These are phyloP conservation scores for Arthrobotrys sphaeroides DNA, from an alignment of 2,329 filamentous ascomycete species.

Conservation along the genomic window DNA sequence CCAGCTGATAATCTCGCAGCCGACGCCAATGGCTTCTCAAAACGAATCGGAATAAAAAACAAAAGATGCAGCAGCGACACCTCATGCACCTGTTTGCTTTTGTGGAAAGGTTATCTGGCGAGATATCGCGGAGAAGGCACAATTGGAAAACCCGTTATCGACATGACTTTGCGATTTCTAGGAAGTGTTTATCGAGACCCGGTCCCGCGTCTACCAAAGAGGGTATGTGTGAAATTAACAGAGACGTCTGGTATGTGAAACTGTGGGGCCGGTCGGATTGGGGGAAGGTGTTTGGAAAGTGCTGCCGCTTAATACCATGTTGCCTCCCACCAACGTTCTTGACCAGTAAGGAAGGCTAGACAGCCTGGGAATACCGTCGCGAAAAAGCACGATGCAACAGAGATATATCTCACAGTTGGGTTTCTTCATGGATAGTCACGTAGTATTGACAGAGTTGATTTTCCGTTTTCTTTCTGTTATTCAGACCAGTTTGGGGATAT, in stretches of 20 bases:
- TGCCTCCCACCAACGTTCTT: conserved; percentile 13
- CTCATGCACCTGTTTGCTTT: conserved; percentile 3
- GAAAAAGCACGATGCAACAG: conserved; percentile 19
- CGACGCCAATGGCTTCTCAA: conserved; percentile 20
- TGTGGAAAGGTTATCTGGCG: conserved; percentile 37
- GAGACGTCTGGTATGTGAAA: conserved; percentile 40
- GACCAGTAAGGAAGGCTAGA: conserved; percentile 40
- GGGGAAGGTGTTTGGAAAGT: conserved; percentile 47
- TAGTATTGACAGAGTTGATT: not conserved
- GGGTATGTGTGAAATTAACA: conserved; percentile 39
- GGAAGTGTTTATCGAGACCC: conserved; percentile 29
- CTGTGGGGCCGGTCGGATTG: conserved; percentile 33
- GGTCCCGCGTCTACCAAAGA: conserved; percentile 25
- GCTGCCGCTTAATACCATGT: conserved; percentile 39
- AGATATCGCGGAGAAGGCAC: conserved; percentile 31
- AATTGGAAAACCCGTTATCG: conserved; percentile 26
- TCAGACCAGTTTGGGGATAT: conserved; percentile 13
- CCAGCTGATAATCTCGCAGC: conserved; percentile 16
- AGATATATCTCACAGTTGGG: not conserved
- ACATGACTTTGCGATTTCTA: conserved; percentile 22
- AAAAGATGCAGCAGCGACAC: conserved; percentile 11
- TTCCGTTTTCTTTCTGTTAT: conserved; percentile 12
- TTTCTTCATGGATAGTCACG: conserved; percentile 1
- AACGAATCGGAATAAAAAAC: conserved; percentile 13
- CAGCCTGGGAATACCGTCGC: conserved; percentile 43